A percentile compares a stretch with the other conserved stretches of the same genome.
These are phyloP conservation scores for Paraleonurus japonicus DNA, from an alignment of 257 asterid species.

Conservation along the genomic window DNA sequence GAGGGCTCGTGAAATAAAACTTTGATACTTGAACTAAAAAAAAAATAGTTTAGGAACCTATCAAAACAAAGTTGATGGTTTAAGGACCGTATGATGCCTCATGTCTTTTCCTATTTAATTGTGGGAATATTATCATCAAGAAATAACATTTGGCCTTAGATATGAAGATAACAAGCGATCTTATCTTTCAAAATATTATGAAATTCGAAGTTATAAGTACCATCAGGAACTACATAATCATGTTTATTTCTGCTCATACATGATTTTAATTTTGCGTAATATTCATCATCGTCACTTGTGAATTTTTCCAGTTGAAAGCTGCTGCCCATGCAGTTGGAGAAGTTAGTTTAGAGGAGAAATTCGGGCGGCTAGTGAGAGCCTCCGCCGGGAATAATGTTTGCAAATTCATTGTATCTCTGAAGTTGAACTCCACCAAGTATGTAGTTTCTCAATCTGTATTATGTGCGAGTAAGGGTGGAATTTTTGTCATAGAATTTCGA, in stretches of 20 bases:
- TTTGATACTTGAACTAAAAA: too few species aligned
- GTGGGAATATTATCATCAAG: background rate
- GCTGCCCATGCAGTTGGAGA: constrained; percentile 98
- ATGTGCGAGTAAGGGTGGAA: background rate
- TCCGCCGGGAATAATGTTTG: constrained; percentile 95
- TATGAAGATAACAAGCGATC: background rate
- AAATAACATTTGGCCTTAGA: background rate
- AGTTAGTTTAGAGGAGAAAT: constrained; percentile 70
- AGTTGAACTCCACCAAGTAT: background rate
- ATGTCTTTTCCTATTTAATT: background rate
- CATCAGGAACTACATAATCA: background rate
- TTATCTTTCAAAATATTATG: background rate
- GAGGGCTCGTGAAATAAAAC: too few species aligned
- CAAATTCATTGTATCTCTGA: constrained; percentile 85
- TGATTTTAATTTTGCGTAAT: background rate
- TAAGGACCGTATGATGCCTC: too few species aligned
- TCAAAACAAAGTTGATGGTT: too few species aligned
- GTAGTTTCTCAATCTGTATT: background rate
- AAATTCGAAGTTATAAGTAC: background rate
- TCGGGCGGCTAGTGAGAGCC: constrained; percentile 85
- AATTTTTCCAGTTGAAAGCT: constrained; percentile 63
- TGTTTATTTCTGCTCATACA: constrained; percentile 1
- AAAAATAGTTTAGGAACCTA: too few species aligned
- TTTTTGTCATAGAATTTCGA: background rate
- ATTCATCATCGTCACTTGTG: background rate